phyloP scores from a whole-genome alignment of 495 filamentous ascomycete species.

The Schizothecium vesticola region DNA sequence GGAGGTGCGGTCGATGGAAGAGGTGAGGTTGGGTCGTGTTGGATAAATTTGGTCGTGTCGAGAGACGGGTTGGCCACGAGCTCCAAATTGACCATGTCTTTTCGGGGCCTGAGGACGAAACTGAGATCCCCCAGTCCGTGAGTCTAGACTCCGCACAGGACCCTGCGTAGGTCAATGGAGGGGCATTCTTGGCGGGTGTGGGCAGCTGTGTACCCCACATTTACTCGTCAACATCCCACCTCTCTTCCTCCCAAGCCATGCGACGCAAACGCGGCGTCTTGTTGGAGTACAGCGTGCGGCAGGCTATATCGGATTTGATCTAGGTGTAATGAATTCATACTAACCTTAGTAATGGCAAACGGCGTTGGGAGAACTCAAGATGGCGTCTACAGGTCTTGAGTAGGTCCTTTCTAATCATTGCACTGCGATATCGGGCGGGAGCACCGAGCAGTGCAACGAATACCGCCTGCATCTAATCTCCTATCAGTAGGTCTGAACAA shows the following conservation, averaged over 20 bases:
- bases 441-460: not conserved
- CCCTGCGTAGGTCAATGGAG: not conserved
- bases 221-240: not conserved
- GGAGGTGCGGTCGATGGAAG: not conserved
- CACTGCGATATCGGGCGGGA: not conserved
- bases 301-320: not conserved
- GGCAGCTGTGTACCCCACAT: not conserved
- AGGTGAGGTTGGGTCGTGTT: slow-evolving; percentile 13
- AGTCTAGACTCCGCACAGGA: not conserved
- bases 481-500: not conserved
- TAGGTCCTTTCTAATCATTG: not conserved
- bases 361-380: not conserved
- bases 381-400: not conserved
- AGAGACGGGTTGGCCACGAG: slow-evolving; percentile 12
- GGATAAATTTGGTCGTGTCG: slow-evolving; percentile 5
- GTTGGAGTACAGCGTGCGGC: not conserved
- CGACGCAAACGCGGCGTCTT: not conserved
- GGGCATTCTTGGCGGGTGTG: not conserved
- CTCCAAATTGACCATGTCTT: slow-evolving; percentile 2
- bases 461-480: not conserved
- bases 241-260: not conserved
- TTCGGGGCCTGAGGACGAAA: slow-evolving; percentile 10
- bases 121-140: not conserved
- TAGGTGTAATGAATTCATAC: not conserved
- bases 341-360: not conserved